A percentile compares a stretch with the other conserved stretches of the same genome.
Conservation (phyloP, 2,329 filamentous ascomycete species). For the Thermothelomyces thermophilus region DNA sequence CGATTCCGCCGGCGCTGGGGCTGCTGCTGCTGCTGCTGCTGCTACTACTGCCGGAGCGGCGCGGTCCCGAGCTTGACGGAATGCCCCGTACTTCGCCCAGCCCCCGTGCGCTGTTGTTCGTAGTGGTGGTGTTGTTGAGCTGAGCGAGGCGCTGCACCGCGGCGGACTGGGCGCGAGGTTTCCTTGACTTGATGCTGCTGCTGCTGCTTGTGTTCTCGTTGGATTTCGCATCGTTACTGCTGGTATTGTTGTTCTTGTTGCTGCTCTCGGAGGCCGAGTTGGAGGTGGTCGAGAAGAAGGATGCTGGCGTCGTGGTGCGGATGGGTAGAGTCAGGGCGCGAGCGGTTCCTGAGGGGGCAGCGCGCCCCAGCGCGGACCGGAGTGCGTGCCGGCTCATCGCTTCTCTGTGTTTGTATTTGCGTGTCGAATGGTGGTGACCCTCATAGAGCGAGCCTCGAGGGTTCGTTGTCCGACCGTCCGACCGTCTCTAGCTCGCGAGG, state of each 20-base stretch:
- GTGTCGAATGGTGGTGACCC: neutral
- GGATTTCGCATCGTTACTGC: too few relatives aligned
- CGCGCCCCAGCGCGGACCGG: conserved; percentile 21
- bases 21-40: neutral
- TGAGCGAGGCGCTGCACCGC: conserved; percentile 25
- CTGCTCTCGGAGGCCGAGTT: neutral
- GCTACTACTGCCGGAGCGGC: neutral
- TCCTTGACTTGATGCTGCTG: neutral
- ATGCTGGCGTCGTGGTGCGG: conserved; percentile 8
- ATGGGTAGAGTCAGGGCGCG: neutral
- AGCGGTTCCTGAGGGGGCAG: neutral
- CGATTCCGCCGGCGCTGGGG: conserved; percentile 2
- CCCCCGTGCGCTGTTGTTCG: neutral
- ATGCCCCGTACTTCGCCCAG: neutral
- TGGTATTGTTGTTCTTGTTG: neutral
- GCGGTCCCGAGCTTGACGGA: neutral
- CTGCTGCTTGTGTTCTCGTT: neutral
- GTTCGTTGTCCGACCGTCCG: neutral
- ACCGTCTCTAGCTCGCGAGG: neutral
- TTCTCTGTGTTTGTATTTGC: neutral
- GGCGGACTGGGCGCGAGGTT: conserved; percentile 4
- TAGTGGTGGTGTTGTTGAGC: conserved; percentile 11
- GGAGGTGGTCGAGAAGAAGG: conserved; percentile 13
- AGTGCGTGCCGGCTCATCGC: conserved; percentile 23
- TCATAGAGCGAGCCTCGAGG: neutral